Evolutionary conservation across 2,329 filamentous ascomycete genomes (phyloP).

Genomic region (Rutstroemia sp.): DNA sequence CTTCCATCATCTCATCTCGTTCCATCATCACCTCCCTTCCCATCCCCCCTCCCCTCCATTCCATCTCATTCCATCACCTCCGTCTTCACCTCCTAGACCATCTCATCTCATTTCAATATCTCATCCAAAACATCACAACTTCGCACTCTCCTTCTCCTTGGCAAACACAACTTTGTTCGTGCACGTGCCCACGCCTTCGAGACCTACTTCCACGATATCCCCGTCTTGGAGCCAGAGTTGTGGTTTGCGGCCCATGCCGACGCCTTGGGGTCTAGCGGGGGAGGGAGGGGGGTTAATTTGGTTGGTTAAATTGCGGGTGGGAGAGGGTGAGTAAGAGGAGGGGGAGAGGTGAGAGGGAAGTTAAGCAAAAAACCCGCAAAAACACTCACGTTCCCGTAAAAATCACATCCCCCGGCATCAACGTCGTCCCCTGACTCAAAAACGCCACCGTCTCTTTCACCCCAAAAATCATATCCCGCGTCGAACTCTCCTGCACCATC

Average conservation of each 20-base stretch:
- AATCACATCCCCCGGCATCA: conserved; percentile 57
- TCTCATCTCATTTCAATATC: too few relatives aligned
- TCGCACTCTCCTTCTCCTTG: conserved; percentile 28
- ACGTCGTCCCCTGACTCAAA: conserved; percentile 53
- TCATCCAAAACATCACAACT: conserved; percentile 13
- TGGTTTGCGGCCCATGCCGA: conserved; percentile 62
- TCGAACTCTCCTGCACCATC: conserved; percentile 48
- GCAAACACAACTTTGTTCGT: conserved; percentile 43
- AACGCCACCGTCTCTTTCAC: conserved; percentile 52
- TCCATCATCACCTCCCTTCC: too few relatives aligned
- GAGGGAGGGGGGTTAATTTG: not conserved
- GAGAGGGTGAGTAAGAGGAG: not conserved
- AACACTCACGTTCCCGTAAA: conserved; percentile 51
- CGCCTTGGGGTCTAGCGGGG: conserved; percentile 50
- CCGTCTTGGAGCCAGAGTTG: conserved; percentile 63
- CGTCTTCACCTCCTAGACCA: too few relatives aligned
- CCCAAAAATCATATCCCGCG: conserved; percentile 56
- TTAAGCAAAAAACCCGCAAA: too few relatives aligned
- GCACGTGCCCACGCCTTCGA: conserved; percentile 58
- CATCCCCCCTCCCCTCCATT: too few relatives aligned
- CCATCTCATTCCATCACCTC: too few relatives aligned
- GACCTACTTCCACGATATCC: conserved; percentile 60
- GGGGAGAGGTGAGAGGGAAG: too few relatives aligned
- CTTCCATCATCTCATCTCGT: too few relatives aligned
- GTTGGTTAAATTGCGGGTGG: not conserved